Base-by-base conservation (phyloP, 1,284 basidiomycete genomes). In the Ustilago nuda region DNA sequence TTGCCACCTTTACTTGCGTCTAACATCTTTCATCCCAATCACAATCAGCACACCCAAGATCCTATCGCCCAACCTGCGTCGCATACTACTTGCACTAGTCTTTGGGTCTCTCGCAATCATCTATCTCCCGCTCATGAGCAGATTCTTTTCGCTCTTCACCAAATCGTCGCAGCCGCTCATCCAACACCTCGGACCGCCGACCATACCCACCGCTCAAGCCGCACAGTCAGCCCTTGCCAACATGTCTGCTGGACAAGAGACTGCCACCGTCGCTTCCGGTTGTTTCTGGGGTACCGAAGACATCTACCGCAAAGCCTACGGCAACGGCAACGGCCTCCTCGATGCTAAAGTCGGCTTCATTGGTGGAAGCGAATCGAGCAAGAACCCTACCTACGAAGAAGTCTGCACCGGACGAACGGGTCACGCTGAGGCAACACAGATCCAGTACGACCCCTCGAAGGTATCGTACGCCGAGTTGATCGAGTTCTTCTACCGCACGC, bases 371-470 rank as follows among this genome's bases (percentile, higher is more conserved):
- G 77, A 80, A 43, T 79, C 79, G 30, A 75, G 71, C 70, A 76
- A 83, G 61, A 79, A 84, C 56, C 84, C 85, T 79, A 87, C 87
- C 61, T 98, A 98, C 86, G 87, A 88, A 56, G 87, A 91, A 48
- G 95, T 98, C 19, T 79, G 84, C 74, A 87, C 89, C 7, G 95
- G 94, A 3, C 80, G 87, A 17, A 98, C 96, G 0, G 90, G 92
- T 46, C 94, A 98, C 85, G 96, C 96, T 4, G 96, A 99, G 87
- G 92, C 94, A 1, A 87, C 94, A 64, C 90, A 90, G 84, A 90
- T 98, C 74, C 91, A 92, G 81, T 99, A 94, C 81, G 93, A 95
- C 86, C 93, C 92, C 0, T 46, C 87, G 37, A 87, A 92, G 43
- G 91, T 96, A 17, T 89, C 88, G 30, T 97, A 95, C 78, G 92